Evolutionary conservation across 2,329 filamentous ascomycete genomes (phyloP), one percentile per base, ranked within the genome.

Genomic region (Sclerotinia borealis): DNA sequence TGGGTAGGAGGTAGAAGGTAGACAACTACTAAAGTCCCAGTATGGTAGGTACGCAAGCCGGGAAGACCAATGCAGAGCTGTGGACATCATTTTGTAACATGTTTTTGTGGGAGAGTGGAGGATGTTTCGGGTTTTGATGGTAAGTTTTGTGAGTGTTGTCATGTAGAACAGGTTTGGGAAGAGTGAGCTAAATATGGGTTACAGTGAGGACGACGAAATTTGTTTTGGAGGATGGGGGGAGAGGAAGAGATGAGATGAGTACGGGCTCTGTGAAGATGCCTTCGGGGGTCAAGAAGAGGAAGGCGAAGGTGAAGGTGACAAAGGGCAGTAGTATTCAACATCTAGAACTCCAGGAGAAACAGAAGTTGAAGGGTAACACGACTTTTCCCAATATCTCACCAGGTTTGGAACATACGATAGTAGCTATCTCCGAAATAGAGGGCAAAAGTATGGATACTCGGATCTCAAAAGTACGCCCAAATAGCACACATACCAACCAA

Each of bases 1-100:
- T n/a, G n/a, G n/a, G n/a, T n/a, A n/a, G n/a, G n/a, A n/a, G n/a
- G n/a, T n/a, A n/a, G n/a, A n/a, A n/a, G n/a, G n/a, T n/a, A n/a
- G n/a, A n/a, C n/a, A n/a, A n/a, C n/a, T n/a, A n/a, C n/a, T n/a
- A n/a, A n/a, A n/a, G n/a, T n/a, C n/a, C n/a, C n/a, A n/a, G n/a
- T n/a, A n/a, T n/a, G n/a, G 29, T 66, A 69, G 60, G 71, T 73
- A 6, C 70, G 71, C 7, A 72, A 71, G 50, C 71, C 70, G 2
- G 71, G 71, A 10, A 59, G 70, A 31, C 70, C 71, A 4, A 68
- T 72, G 15, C 67, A 73, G 45, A 70, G 63, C 29, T 72, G 71
- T 49, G 70, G 67, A 4, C 69, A 72, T 50, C 63, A 67, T 39
- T 54, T 72, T 10, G 65, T 63, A 36, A 67, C 69, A 7, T 72